Evolutionary conservation across 1,284 basidiomycete genomes (phyloP), one percentile per base, ranked within the genome.

Genomic region (Mixia osmundae): DNA sequence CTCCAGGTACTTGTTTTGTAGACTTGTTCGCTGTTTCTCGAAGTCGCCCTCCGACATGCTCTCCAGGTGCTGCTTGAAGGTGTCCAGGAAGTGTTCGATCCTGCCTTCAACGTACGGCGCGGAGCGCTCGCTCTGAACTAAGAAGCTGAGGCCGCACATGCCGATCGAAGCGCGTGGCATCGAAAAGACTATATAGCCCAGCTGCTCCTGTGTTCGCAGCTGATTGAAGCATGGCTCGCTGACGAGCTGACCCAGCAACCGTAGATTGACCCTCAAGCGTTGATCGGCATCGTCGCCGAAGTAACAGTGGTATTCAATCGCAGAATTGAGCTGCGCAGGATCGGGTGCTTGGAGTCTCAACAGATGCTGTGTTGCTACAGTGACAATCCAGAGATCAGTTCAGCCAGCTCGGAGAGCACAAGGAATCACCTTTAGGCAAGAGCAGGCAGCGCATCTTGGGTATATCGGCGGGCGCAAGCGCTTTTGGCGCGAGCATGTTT

Each of bases 181-280:
- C 7, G 43, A 44, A 19, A 43, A 40, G 7, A 51, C 48, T 34
- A 89, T 67, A 55, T 99, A 99, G n/a, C 91, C 91, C 0, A 99
- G 67, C 55, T 97, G 91, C 54, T 97, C 85, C 55, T 87, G 74
- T 3, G 91, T 97, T 15, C 91, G 75, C 20, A 99, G 67, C 32
- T 74, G 62, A 52, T 89, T 75, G 60, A 97, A 97, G 12, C 75
- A 69, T 1, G 89, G 87, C 51, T 97, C 89, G 8, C 66, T 62
- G 27, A 80, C 62, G 42, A 89, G 75, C 51, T 85, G 80, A 0
- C 65, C 65, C 16, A 66, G 57, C 1, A 65, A 46, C 9, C 54
- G 46, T 3, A 59, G 45, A 23, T 51, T 47, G 5, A 54, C 52
- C 11, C 61, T 54, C 11, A 57, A 41, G 4, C 34, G 53, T 20